phyloP scores from a whole-genome alignment of 2,329 filamentous ascomycete species.

The Hypoxylon sp. region DNA sequence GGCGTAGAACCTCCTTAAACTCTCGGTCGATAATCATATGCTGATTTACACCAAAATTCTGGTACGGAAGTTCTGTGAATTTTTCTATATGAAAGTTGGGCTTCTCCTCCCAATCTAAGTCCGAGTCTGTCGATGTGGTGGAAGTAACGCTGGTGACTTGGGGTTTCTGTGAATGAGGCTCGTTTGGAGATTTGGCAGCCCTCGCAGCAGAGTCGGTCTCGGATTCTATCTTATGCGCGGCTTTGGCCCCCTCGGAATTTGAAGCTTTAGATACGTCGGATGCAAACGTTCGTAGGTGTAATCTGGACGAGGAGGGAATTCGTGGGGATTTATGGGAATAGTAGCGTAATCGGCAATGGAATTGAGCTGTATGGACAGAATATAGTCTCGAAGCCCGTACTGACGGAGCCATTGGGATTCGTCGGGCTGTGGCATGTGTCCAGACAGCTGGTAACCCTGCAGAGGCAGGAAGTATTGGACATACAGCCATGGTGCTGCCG shows the following conservation, averaged over 20 bases:
- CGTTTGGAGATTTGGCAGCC: conserved; percentile 47
- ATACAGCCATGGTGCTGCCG: conserved; percentile 43
- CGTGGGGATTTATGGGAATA: conserved; percentile 11
- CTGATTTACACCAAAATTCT: conserved; percentile 93
- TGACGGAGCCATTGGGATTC: conserved; percentile 10
- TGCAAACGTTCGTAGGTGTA: conserved; percentile 41
- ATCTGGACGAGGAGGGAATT: conserved; percentile 16
- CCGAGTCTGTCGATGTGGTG: conserved; percentile 42
- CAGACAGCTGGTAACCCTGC: conserved; percentile 20
- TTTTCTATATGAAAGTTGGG: conserved; percentile 78
- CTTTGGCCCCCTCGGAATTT: conserved; percentile 34
- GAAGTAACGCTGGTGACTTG: conserved; percentile 41
- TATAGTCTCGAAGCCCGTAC: conserved; percentile 38
- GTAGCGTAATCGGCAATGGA: conserved; percentile 25
- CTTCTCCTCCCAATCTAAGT: conserved; percentile 80
- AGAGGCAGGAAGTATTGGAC: conserved; percentile 36
- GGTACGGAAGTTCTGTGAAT: conserved; percentile 82
- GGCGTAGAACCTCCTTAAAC: conserved; percentile 89
- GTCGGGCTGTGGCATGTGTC: conserved; percentile 17
- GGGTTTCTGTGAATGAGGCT: conserved; percentile 46
- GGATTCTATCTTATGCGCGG: conserved; percentile 46
- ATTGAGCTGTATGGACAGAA: conserved; percentile 34
- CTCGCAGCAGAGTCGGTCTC: conserved; percentile 49
- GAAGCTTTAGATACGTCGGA: conserved; percentile 41
- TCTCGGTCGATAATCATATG: conserved; percentile 96